phyloP scores from a whole-genome alignment of 768 basidiomycete species.

The Pleurotus citrinopileatus region DNA sequence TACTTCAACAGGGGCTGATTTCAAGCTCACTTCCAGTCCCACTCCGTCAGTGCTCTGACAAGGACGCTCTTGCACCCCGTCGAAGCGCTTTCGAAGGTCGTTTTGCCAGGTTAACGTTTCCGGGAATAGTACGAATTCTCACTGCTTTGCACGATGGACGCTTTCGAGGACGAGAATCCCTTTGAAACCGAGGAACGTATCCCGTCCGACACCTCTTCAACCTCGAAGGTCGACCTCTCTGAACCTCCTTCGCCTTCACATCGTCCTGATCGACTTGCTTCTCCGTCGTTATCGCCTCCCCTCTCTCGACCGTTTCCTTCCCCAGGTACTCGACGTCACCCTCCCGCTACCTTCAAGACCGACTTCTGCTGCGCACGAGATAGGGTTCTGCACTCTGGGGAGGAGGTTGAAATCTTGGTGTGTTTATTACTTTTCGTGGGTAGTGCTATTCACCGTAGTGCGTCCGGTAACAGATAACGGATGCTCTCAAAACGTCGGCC shows the following conservation, averaged over 20 bases:
- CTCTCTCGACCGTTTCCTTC: constrained; percentile 51
- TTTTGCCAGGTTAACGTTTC: too few species aligned
- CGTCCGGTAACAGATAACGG: too few species aligned
- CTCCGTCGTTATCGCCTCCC: constrained; percentile 40
- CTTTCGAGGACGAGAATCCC: constrained; percentile 66
- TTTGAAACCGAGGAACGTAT: constrained; percentile 52
- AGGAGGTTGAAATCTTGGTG: constrained; percentile 79
- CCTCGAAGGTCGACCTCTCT: constrained; percentile 51
- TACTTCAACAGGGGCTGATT: too few species aligned
- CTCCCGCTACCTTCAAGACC: constrained; percentile 56
- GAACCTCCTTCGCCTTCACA: constrained; percentile 58
- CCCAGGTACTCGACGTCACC: constrained; percentile 50
- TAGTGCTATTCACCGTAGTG: neutral
- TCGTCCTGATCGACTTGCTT: constrained; percentile 40
- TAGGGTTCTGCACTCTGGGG: constrained; percentile 75
- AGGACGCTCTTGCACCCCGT: too few species aligned
- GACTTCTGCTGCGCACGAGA: constrained; percentile 81
- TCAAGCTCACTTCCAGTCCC: too few species aligned
- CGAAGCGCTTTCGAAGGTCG: neutral
- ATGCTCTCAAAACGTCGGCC: constrained; percentile 92
- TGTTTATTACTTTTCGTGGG: constrained; percentile 19
- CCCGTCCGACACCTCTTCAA: constrained; percentile 52
- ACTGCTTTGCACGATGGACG: too few species aligned
- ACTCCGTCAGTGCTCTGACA: too few species aligned
- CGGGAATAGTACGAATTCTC: too few species aligned